Evolutionary conservation across 805 yeast species (phyloP).

Genomic region (Torulaspora microellipsoides): DNA sequence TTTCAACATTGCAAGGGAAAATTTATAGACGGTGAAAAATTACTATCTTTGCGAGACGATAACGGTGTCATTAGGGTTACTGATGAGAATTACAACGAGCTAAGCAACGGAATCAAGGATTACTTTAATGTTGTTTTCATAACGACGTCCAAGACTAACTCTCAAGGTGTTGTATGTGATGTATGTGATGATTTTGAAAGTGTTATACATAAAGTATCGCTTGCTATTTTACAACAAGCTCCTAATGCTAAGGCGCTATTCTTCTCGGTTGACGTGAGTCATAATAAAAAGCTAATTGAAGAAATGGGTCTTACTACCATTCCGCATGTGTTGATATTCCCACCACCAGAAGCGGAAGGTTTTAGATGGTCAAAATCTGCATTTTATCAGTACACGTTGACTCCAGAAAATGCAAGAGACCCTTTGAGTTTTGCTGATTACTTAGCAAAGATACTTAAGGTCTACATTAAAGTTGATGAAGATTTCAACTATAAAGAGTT

Average conservation of each 20-base stretch:
- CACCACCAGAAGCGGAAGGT: constrained; percentile 39
- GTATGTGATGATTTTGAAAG: constrained; percentile 45
- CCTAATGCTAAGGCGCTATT: constrained; percentile 42
- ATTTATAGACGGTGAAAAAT: constrained; percentile 9
- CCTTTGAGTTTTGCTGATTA: constrained; percentile 50
- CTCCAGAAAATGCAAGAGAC: constrained; percentile 34
- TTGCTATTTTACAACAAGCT: constrained; percentile 42
- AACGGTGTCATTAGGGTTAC: constrained; percentile 42
- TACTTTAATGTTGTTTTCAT: constrained; percentile 49
- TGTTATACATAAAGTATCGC: constrained; percentile 40
- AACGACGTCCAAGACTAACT: constrained; percentile 43
- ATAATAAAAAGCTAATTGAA: constrained; percentile 41
- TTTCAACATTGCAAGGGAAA: constrained; percentile 1
- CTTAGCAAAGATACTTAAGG: constrained; percentile 43
- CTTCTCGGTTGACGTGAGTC: constrained; percentile 46
- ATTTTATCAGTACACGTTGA: constrained; percentile 36
- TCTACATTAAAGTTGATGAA: constrained; percentile 41
- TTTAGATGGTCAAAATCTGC: constrained; percentile 30
- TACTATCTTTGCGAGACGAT: constrained; percentile 19
- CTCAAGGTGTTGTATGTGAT: constrained; percentile 39
- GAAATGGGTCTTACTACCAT: constrained; percentile 44
- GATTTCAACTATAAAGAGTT: constrained; percentile 43
- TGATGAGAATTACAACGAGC: constrained; percentile 37
- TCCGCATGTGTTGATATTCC: constrained; percentile 67
- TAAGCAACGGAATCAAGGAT: constrained; percentile 47